Evolutionary conservation across 257 asterid species (phyloP).

Genomic region (Fraxinus americana): DNA sequence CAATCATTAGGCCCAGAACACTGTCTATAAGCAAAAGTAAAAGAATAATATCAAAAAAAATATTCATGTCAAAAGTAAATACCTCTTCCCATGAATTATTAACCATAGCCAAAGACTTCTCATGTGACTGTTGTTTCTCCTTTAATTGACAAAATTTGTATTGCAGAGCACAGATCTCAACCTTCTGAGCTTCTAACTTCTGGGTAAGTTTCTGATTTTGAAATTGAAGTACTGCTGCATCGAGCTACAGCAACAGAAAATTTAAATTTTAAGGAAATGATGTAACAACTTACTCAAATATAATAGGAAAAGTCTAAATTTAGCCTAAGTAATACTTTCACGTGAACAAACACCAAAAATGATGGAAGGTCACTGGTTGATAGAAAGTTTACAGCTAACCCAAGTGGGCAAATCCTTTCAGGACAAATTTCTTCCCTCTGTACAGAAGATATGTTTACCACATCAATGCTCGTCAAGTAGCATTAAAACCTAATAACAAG

Average conservation of each 20-base stretch:
- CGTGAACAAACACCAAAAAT: constrained; percentile 15
- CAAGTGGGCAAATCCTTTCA: constrained; percentile 7
- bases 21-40: constrained; percentile 1
- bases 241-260: constrained; percentile 59
- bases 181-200: constrained; percentile 88
- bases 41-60: background rate
- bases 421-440: background rate
- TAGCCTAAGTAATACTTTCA: constrained; percentile 15
- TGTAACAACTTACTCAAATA: constrained; percentile 8
- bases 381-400: constrained; percentile 10
- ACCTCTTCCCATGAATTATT: constrained; percentile 81
- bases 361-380: constrained; percentile 8
- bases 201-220: constrained; percentile 91
- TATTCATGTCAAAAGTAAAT: constrained; percentile 12
- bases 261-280: constrained; percentile 15
- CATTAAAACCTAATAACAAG: background rate
- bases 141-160: constrained; percentile 53
- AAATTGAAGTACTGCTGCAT: constrained; percentile 82
- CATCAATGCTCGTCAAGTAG: background rate
- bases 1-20: constrained; percentile 26
- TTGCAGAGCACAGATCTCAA: constrained; percentile 64
- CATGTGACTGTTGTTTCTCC: constrained; percentile 67
- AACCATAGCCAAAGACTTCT: constrained; percentile 50
- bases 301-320: constrained; percentile 21
- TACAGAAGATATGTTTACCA: background rate